Evolutionary conservation across 208 protist genomes (phyloP).

Genomic region (Endotrypanum monterogeii): DNA sequence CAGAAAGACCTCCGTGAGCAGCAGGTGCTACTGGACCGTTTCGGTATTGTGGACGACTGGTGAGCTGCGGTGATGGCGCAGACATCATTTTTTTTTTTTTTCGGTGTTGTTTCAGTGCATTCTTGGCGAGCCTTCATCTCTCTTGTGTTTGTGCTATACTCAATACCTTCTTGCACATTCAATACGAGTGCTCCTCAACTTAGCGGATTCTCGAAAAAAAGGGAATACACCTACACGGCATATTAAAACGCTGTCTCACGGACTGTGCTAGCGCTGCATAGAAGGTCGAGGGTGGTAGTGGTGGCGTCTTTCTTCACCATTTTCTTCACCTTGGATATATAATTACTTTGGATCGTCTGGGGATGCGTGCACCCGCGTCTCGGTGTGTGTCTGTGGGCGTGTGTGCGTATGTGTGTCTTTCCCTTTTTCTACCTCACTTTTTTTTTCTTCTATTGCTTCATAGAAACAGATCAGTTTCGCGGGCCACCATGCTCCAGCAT

Average conservation of each 20-base stretch:
- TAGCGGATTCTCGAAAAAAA: background rate
- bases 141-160: background rate
- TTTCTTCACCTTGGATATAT: background rate
- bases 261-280: background rate
- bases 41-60: conserved; percentile 94
- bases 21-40: conserved; percentile 93
- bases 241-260: background rate
- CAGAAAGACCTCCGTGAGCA: conserved; percentile 98
- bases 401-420: background rate
- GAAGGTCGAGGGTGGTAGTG: background rate
- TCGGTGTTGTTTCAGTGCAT: background rate
- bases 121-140: background rate
- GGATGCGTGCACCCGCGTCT: background rate
- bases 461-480: background rate
- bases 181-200: background rate
- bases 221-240: background rate
- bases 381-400: background rate
- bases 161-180: background rate
- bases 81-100: background rate
- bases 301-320: background rate
- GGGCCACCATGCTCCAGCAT: background rate
- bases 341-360: background rate
- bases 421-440: background rate
- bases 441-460: background rate
- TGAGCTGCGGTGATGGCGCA: conserved; percentile 21